Evolutionary conservation across 257 asterid genomes (phyloP).

Genomic region (Anisodus tanguticus): DNA sequence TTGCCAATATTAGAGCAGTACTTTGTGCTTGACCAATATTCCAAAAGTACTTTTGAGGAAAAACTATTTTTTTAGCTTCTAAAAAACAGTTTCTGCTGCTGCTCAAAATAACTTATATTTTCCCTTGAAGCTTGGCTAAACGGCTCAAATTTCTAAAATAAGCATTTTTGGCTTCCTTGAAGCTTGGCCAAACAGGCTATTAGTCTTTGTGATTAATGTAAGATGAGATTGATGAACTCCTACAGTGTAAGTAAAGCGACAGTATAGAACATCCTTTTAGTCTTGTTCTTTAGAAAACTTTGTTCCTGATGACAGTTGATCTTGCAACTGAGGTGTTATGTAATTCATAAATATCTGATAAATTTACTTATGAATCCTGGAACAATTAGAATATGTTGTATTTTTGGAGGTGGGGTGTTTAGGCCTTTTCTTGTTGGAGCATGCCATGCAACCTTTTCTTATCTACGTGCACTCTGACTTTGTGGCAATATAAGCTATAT

Average conservation of each 20-base stretch:
- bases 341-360: background rate
- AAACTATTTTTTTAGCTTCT: too few relatives aligned
- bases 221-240: conserved; percentile 7
- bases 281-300: background rate
- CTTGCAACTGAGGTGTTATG: background rate
- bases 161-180: too few relatives aligned
- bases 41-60: too few relatives aligned
- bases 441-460: background rate
- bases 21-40: too few relatives aligned
- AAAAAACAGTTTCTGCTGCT: too few relatives aligned
- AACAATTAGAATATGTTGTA: background rate
- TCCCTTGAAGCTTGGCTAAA: too few relatives aligned
- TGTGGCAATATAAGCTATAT: background rate
- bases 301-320: background rate
- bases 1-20: too few relatives aligned
- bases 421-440: background rate
- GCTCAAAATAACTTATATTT: too few relatives aligned
- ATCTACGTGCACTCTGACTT: background rate
- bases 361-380: background rate
- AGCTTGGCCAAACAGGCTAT: too few relatives aligned
- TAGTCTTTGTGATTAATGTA: background rate
- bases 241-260: background rate
- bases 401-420: background rate
- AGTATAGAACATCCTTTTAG: background rate
- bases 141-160: too few relatives aligned